Evolutionary conservation across 805 yeast genomes (phyloP).

Genomic region (Hanseniaspora meyeri): DNA sequence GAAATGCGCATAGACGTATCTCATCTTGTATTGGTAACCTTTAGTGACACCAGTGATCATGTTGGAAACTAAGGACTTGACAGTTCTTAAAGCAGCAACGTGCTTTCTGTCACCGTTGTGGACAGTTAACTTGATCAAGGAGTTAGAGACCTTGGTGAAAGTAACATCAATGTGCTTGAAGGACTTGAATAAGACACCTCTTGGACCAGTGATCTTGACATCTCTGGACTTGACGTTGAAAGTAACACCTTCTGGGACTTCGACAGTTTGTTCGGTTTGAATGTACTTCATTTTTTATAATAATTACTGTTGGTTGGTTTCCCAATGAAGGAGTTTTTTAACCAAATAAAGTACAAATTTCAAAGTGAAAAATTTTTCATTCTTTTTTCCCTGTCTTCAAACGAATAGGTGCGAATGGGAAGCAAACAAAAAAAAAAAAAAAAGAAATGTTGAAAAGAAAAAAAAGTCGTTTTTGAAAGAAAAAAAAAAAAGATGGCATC

Average conservation of each 20-base stretch:
- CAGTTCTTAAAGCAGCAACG: conserved; percentile 91
- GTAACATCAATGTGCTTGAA: conserved; percentile 91
- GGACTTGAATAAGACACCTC: conserved; percentile 86
- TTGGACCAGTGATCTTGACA: conserved; percentile 90
- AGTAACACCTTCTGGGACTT: conserved; percentile 84
- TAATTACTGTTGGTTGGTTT: conserved; percentile 32
- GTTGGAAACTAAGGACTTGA: conserved; percentile 87
- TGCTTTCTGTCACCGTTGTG: conserved; percentile 99
- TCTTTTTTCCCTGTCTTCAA: background rate
- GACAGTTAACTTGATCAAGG: conserved; percentile 73
- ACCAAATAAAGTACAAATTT: background rate
- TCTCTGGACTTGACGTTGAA: conserved; percentile 83
- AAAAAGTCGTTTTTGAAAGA: background rate
- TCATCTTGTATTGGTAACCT: conserved; percentile 99
- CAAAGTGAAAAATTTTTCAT: background rate
- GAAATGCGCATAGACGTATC: conserved; percentile 99
- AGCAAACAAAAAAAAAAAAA: background rate
- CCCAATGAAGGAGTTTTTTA: too few species aligned
- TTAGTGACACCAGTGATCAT: conserved; percentile 96
- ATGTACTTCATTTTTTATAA: conserved; percentile 56
- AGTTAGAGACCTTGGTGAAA: conserved; percentile 64
- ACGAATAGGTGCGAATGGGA: background rate
- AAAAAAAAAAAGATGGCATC: too few species aligned
- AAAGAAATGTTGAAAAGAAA: background rate
- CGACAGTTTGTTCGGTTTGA: conserved; percentile 73